Conservation (phyloP, 345 rosid species). For the Euphorbia lathyris region DNA sequence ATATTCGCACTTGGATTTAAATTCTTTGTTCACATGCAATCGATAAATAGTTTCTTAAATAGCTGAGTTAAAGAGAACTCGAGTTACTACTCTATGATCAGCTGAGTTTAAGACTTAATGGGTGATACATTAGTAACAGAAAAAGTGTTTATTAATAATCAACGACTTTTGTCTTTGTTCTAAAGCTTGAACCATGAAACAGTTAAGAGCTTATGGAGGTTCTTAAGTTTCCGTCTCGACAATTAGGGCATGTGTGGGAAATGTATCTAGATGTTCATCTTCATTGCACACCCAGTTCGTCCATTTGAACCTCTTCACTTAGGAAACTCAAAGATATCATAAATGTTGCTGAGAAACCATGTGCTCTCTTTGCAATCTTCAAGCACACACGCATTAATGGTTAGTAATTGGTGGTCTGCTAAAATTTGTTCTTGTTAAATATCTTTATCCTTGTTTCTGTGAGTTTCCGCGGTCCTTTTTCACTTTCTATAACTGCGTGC, state of each 20-base stretch:
- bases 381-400: background rate
- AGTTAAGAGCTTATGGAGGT: background rate
- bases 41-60: background rate
- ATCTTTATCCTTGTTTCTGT: background rate
- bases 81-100: background rate
- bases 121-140: background rate
- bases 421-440: background rate
- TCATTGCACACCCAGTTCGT: background rate
- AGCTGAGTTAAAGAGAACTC: background rate
- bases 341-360: background rate
- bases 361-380: background rate
- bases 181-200: background rate
- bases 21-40: constrained; percentile 2
- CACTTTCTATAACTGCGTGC: background rate
- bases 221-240: background rate
- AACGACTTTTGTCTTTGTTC: background rate
- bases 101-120: too few relatives aligned
- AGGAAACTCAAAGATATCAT: background rate
- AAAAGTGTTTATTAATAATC: background rate
- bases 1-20: background rate
- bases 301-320: background rate
- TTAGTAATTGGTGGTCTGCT: background rate
- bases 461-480: background rate
- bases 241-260: background rate
- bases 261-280: background rate